Conservation (phyloP, 805 yeast species). For the Suhomyces kilbournensis region DNA sequence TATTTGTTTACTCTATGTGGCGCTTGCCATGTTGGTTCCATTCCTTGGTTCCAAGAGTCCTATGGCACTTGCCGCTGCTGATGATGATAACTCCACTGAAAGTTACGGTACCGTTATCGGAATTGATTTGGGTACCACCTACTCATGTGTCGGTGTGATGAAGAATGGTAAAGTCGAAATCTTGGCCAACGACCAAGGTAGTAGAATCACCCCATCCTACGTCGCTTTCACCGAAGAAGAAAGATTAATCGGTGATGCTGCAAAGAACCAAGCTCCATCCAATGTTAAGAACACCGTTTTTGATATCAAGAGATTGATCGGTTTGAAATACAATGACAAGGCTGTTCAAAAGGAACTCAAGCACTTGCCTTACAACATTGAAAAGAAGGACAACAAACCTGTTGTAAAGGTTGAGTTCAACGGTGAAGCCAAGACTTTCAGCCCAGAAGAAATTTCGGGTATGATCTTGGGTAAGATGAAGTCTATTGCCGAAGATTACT, state of each 20-base stretch:
- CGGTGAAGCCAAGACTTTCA: conserved; percentile 81
- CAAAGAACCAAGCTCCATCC: conserved; percentile 95
- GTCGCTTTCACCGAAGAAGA: conserved; percentile 93
- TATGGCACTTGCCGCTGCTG: conserved; percentile 20
- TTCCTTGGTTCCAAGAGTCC: conserved; percentile 24
- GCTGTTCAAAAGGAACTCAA: conserved; percentile 85
- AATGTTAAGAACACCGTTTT: conserved; percentile 89
- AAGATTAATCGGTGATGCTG: conserved; percentile 94
- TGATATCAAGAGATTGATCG: conserved; percentile 91
- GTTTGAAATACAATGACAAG: conserved; percentile 77
- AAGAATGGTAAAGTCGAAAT: conserved; percentile 90
- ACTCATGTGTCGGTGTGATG: conserved; percentile 95
- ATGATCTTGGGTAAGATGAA: conserved; percentile 90
- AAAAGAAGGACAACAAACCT: conserved; percentile 73
- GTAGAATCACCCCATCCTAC: conserved; percentile 95
- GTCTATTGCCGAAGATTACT: conserved; percentile 75
- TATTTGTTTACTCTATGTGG: conserved; percentile 25
- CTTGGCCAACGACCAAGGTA: conserved; percentile 97
- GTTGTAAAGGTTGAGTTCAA: conserved; percentile 77
- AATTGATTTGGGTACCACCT: conserved; percentile 95
- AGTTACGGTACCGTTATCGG: conserved; percentile 74
- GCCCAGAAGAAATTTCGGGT: conserved; percentile 93
- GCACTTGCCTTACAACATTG: conserved; percentile 82
- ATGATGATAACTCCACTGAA: conserved; percentile 30
- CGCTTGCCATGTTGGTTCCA: conserved; percentile 38